phyloP scores from a whole-genome alignment of 2,329 filamentous ascomycete species.

The Boeremia lycopersici region DNA sequence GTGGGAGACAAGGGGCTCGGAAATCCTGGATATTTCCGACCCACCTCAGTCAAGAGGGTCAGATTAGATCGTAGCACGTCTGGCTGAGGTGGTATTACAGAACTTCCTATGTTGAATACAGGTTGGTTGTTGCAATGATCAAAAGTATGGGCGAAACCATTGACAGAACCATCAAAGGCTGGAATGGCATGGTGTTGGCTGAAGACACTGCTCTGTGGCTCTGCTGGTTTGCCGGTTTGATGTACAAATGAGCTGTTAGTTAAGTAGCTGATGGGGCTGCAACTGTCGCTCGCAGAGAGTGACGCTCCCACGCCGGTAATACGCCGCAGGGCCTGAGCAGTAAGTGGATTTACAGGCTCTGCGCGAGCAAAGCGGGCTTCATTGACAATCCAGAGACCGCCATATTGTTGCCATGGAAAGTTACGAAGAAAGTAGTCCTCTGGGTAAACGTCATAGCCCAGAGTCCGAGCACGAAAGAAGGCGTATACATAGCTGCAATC shows the following conservation, averaged over 20 bases:
- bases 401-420: slow-evolving; percentile 49
- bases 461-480: slow-evolving; percentile 45
- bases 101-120: slow-evolving; percentile 27
- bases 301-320: slow-evolving; percentile 38
- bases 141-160: neutral
- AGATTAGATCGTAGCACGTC: slow-evolving; percentile 19
- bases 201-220: neutral
- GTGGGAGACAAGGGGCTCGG: slow-evolving; percentile 41
- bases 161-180: neutral
- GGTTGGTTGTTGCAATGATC: neutral
- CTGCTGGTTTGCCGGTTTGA: neutral
- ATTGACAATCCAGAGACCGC: slow-evolving; percentile 45
- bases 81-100: slow-evolving; percentile 11
- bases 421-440: slow-evolving; percentile 46
- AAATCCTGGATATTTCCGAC: slow-evolving; percentile 42
- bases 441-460: slow-evolving; percentile 48
- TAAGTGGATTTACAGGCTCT: slow-evolving; percentile 29
- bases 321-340: slow-evolving; percentile 35
- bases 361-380: slow-evolving; percentile 47
- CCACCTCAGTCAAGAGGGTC: slow-evolving; percentile 35
- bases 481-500: slow-evolving; percentile 47
- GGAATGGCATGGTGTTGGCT: neutral
- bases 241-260: slow-evolving; percentile 21
- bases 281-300: slow-evolving; percentile 14
- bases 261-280: slow-evolving; percentile 25